Percentiles rank a stretch among this genome's conserved stretches.
phyloP scores from a whole-genome alignment of 169 alveolate genomes.

The Plasmodium relictum region DNA sequence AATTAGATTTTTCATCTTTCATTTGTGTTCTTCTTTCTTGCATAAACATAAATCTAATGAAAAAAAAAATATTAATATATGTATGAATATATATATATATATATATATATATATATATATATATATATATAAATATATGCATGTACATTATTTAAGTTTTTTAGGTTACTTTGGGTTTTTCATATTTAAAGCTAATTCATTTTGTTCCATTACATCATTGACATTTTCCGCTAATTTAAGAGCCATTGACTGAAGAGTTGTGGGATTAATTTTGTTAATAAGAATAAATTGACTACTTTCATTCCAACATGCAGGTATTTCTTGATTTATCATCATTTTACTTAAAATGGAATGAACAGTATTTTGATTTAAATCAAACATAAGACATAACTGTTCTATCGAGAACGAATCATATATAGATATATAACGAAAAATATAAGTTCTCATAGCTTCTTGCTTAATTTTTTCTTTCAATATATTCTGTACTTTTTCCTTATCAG shows the following conservation, averaged over 20 bases:
- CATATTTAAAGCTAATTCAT: constrained; percentile 90
- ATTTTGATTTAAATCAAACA: constrained; percentile 89
- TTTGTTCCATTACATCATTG: constrained; percentile 90
- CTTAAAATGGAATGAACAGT: constrained; percentile 91
- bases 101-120: neutral
- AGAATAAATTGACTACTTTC: constrained; percentile 91
- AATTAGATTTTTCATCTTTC: constrained; percentile 60
- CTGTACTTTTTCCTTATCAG: constrained; percentile 89
- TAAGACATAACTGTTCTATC: constrained; percentile 87
- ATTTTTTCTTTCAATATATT: constrained; percentile 89
- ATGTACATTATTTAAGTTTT: neutral
- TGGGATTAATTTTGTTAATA: constrained; percentile 92
- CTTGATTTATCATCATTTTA: constrained; percentile 93
- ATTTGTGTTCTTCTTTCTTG: constrained; percentile 57
- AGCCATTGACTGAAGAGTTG: constrained; percentile 91
- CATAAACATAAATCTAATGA: constrained; percentile 55
- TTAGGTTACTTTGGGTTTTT: constrained; percentile 89
- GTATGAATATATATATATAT: constrained; percentile 2
- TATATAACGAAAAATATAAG: constrained; percentile 92
- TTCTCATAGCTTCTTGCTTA: constrained; percentile 95
- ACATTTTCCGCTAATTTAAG: constrained; percentile 88
- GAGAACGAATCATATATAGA: constrained; percentile 91
- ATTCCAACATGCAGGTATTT: constrained; percentile 93
- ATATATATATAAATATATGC: neutral
- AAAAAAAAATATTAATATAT: neutral